Evolutionary conservation across 805 yeast genomes (phyloP), one percentile per base, ranked within the genome.

Genomic region (Myxozyma kluyveri): DNA sequence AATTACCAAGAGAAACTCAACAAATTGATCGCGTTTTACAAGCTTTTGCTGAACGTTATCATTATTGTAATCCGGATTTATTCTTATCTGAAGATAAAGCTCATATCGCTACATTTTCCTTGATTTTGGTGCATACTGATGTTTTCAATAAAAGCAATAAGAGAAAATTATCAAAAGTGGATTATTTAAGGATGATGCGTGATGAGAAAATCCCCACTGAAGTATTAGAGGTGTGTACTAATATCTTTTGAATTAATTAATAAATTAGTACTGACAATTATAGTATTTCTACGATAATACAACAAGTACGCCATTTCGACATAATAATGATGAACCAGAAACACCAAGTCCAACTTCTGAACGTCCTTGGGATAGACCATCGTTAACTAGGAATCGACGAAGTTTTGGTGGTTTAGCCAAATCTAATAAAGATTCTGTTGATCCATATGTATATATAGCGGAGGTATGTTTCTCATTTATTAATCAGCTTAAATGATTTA

Each of bases 111-210:
- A 74, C 81, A 1, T 86, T 82, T 61, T 81, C 88, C 2, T 65
- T 86, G 38, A 72, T 86, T 42, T 81, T 86, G 75, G 69, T 86
- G 29, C 91, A 86, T 63, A 86, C 93, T 0, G 93, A 85, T 63
- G 76, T 72, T 52, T 86, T 82, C 69, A 86, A 85, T 67, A 75
- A 76, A 18, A 81, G 77, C 64, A 84, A 84, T 67, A 81, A 78
- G 61, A 75, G 71, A 49, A 86, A 86, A 64, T 84, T 86, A 86
- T 68, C 81, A 7, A 81, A 77, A 61, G 66, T 71, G 3, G 89
- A 84, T 56, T 86, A 81, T 62, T 72, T 82, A 14, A 73, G 74
- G 39, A 79, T 78, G 43, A 65, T 72, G 17, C 59, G 62, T 40
- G 61, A 64, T 19, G 67, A 68, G 23, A 70, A 69, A 7, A 60